A percentile compares a stretch with the other conserved stretches of the same genome.
Conservation (phyloP, 2,329 filamentous ascomycete genomes). For the Aureobasidium mangrovei region DNA sequence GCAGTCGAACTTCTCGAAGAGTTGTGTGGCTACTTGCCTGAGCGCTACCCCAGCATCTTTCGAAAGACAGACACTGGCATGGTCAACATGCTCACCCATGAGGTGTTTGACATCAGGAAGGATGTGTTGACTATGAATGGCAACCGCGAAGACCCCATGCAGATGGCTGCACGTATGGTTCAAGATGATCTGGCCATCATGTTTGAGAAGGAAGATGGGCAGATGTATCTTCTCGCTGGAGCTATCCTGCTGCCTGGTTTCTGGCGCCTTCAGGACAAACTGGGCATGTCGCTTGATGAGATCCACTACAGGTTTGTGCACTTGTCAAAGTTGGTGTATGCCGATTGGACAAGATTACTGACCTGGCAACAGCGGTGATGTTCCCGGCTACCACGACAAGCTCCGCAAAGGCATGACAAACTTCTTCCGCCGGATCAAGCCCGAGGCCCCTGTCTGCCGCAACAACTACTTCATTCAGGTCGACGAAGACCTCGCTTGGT, state of each 20-base stretch:
- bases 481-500: conserved; percentile 69
- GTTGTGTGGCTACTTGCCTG: conserved; percentile 58
- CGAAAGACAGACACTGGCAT: conserved; percentile 54
- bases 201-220: conserved; percentile 65
- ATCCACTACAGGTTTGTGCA: conserved; percentile 54
- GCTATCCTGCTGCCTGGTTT: conserved; percentile 71
- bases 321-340: background rate
- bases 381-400: conserved; percentile 63
- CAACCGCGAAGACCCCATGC: conserved; percentile 64
- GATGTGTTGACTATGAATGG: conserved; percentile 44
- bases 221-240: conserved; percentile 73
- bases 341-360: background rate
- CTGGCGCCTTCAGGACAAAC: conserved; percentile 75
- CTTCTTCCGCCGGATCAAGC: conserved; percentile 65
- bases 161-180: conserved; percentile 59
- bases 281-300: conserved; percentile 66
- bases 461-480: conserved; percentile 89
- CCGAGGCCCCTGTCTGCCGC: conserved; percentile 56
- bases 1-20: conserved; percentile 71
- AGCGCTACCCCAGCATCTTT: conserved; percentile 67
- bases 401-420: conserved; percentile 71
- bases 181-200: conserved; percentile 82
- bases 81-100: conserved; percentile 61
- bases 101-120: conserved; percentile 59
- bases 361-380: conserved; percentile 49